Evolutionary conservation across 2,329 filamentous ascomycete genomes (phyloP).

Genomic region (Amylocarpus encephaloides): DNA sequence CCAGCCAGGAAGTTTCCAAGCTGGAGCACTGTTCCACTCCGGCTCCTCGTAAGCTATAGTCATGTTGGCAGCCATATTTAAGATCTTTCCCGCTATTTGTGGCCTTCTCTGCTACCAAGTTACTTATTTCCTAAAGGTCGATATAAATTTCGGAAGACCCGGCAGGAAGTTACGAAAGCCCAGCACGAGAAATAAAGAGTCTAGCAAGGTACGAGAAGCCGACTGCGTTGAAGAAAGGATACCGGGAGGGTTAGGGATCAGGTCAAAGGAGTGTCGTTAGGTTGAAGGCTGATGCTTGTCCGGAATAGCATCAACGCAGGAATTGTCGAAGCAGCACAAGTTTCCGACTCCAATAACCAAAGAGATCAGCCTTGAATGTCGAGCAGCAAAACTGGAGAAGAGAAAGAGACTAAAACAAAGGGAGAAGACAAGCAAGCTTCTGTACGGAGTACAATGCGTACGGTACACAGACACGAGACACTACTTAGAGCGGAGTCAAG

Average conservation of each 20-base stretch:
- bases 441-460: too few relatives aligned
- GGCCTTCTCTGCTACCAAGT: background rate
- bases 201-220: background rate
- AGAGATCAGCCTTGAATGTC: background rate
- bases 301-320: too few relatives aligned
- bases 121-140: background rate
- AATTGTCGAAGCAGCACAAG: background rate
- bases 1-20: constrained; percentile 31
- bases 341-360: background rate
- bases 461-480: too few relatives aligned
- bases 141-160: background rate
- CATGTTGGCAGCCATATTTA: constrained; percentile 10
- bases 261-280: background rate
- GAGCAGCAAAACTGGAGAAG: background rate
- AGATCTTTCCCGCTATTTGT: background rate
- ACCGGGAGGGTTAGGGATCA: background rate
- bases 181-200: too few relatives aligned
- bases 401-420: background rate
- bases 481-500: background rate
- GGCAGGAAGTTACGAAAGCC: too few relatives aligned
- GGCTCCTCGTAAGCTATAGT: constrained; percentile 26
- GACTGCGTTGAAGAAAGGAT: background rate
- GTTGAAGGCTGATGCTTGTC: too few relatives aligned
- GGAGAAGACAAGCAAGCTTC: background rate
- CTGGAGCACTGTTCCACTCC: constrained; percentile 29